Conservation (phyloP, 2,329 filamentous ascomycete species). For the Verticillium dahliae region DNA sequence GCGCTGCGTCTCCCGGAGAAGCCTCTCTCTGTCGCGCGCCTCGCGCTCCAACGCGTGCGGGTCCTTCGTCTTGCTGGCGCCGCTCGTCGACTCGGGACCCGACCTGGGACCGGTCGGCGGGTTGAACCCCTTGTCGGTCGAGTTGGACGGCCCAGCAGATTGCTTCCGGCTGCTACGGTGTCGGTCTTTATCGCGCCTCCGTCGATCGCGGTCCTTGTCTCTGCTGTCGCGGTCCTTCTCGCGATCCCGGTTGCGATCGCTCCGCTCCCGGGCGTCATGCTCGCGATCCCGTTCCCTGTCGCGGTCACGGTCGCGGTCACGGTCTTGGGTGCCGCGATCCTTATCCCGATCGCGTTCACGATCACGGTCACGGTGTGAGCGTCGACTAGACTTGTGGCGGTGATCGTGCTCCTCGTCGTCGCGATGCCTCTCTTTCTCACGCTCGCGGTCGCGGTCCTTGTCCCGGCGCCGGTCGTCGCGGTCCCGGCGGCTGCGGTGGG, state of each 20-base stretch:
- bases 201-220: constrained; percentile 29
- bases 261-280: constrained; percentile 29
- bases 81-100: constrained; percentile 18
- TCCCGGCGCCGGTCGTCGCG: constrained; percentile 39
- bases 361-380: constrained; percentile 33
- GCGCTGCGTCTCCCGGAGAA: constrained; percentile 62
- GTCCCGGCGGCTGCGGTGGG: constrained; percentile 56
- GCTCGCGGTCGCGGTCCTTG: constrained; percentile 33
- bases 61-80: constrained; percentile 32
- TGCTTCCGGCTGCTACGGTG: constrained; percentile 26
- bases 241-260: constrained; percentile 32
- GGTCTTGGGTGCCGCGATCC: constrained; percentile 35
- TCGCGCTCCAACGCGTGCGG: constrained; percentile 67
- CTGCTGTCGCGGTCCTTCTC: constrained; percentile 24
- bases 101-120: constrained; percentile 27
- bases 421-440: constrained; percentile 25
- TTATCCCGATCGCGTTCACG: constrained; percentile 23
- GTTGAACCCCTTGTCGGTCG: constrained; percentile 33
- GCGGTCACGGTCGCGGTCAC: constrained; percentile 36
- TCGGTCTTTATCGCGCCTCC: constrained; percentile 15
- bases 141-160: constrained; percentile 19
- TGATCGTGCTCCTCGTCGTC: constrained; percentile 41
- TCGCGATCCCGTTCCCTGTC: constrained; percentile 30
- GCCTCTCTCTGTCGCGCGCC: constrained; percentile 56
- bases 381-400: constrained; percentile 28